phyloP scores from a whole-genome alignment of 2,329 filamentous ascomycete species.

The Pseudocercospora cruenta region DNA sequence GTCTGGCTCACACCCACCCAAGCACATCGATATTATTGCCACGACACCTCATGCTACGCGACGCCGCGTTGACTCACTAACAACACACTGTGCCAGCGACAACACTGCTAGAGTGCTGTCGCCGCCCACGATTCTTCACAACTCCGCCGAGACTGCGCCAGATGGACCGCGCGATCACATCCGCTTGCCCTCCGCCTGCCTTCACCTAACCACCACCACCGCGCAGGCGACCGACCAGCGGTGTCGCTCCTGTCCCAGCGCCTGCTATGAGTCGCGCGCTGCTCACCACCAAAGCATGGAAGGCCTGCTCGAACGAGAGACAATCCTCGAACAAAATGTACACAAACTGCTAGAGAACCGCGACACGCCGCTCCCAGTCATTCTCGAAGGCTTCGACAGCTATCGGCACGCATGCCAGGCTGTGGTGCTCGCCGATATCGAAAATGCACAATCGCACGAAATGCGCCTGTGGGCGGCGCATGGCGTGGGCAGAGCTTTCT shows the following conservation, averaged over 20 bases:
- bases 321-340: slow-evolving; percentile 35
- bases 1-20: neutral
- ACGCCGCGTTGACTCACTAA: neutral
- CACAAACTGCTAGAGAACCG: slow-evolving; percentile 30
- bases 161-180: slow-evolving; percentile 60
- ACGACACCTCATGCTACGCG: neutral
- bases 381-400: slow-evolving; percentile 33
- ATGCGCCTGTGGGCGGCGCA: slow-evolving; percentile 78
- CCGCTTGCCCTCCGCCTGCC: slow-evolving; percentile 47
- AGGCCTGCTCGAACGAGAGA: slow-evolving; percentile 37
- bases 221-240: slow-evolving; percentile 21
- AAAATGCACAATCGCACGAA: slow-evolving; percentile 68
- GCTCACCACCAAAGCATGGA: slow-evolving; percentile 37
- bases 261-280: slow-evolving; percentile 33
- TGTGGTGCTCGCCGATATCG: slow-evolving; percentile 72
- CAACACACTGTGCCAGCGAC: neutral
- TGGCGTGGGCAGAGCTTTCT: slow-evolving; percentile 74
- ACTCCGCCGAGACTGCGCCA: slow-evolving; percentile 31
- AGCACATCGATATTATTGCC: neutral
- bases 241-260: slow-evolving; percentile 20
- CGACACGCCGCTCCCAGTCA: slow-evolving; percentile 28
- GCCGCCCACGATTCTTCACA: slow-evolving; percentile 1
- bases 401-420: slow-evolving; percentile 73
- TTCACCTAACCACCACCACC: slow-evolving; percentile 58
- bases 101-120: neutral